Percentiles rank a stretch among this genome's conserved stretches.
These are phyloP conservation scores for Alternaria sp. DNA, from an alignment of 2,329 filamentous ascomycete genomes.

Conservation along the genomic window DNA sequence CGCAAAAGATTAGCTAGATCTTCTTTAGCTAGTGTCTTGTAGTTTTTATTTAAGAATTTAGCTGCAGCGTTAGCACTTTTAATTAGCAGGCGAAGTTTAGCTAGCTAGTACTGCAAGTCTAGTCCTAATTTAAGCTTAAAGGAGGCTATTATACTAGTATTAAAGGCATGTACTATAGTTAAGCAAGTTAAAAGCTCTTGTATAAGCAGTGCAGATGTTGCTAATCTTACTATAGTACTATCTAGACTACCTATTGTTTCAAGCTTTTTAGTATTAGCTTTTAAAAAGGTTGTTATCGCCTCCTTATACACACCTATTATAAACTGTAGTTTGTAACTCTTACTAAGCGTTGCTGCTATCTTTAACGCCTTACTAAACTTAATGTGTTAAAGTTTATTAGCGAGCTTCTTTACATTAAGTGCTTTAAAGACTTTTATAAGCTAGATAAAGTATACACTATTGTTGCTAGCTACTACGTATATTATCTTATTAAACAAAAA, in stretches of 20 bases:
- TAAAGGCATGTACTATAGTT: conserved; percentile 37
- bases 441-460: conserved; percentile 76
- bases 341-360: conserved; percentile 53
- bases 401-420: conserved; percentile 72
- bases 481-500: conserved; percentile 79
- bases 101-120: conserved; percentile 45
- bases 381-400: conserved; percentile 74
- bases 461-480: conserved; percentile 76
- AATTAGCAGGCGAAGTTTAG: conserved; percentile 33
- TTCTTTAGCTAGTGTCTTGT: conserved; percentile 34
- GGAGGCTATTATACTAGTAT: conserved; percentile 33
- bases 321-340: conserved; percentile 73
- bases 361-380: conserved; percentile 75
- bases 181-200: conserved; percentile 42
- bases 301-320: conserved; percentile 64
- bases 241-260: conserved; percentile 28
- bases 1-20: conserved; percentile 40
- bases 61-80: conserved; percentile 16
- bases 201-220: conserved; percentile 35
- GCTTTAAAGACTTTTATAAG: conserved; percentile 80
- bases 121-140: conserved; percentile 44
- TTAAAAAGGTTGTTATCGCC: conserved; percentile 26
- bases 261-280: conserved; percentile 33
- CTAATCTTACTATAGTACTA: conserved; percentile 24
- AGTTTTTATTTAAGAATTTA: conserved; percentile 36